Base-by-base conservation (phyloP, 2,329 filamentous ascomycete species). In the Parascedosporium putredinis region DNA sequence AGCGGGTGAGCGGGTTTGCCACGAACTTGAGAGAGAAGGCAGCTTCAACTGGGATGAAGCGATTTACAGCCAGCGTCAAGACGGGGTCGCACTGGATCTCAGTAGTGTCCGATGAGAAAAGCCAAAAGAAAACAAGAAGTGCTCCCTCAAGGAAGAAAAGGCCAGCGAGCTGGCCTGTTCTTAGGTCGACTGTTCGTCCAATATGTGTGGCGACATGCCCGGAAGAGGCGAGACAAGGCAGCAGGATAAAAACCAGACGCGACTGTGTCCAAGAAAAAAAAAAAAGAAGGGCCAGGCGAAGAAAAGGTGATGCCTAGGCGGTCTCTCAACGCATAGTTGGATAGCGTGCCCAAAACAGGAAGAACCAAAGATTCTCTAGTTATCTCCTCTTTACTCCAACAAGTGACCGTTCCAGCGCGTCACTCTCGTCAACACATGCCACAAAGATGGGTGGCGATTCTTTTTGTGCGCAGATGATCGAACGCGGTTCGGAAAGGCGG, bases 381-480 rank as follows among this genome's bases (percentile, higher is more conserved):
- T 31, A 7, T 31, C 7, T 31, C 12, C 27, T 31, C 7, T 31
- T 31, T 42, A 42, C 38, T 42, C 20, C 14, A 42, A 42, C 38
- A 42, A 42, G 38, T 18, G 42, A 45, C 42, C 42, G 42, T 45
- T 45, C 42, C 42, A 45, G 42, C 42, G 42, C 18, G 42, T 25
- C 42, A 45, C 42, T 45, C 38, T 10, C 16, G 23, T 42, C 38
- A 42, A 42, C 18, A 42, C 16, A 42, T 42, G 5, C 38, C 33
- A 36, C 33, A 36, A 18, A 18, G n/a, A 36, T 16, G 20, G 33
- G 38, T 42, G 38, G 38, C 38, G 38, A 42, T 22, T 20, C 38
- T 42, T 20, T n/a, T n/a, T n/a, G n/a, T 42, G 38, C 38, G 38
- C 38, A 42, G n/a, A 20, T 42, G n/a, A 12, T 42, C 38, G 38